Percentiles rank a stretch among this genome's conserved stretches.
Conservation (phyloP, 495 filamentous ascomycete species). For the Poronia punctata region DNA sequence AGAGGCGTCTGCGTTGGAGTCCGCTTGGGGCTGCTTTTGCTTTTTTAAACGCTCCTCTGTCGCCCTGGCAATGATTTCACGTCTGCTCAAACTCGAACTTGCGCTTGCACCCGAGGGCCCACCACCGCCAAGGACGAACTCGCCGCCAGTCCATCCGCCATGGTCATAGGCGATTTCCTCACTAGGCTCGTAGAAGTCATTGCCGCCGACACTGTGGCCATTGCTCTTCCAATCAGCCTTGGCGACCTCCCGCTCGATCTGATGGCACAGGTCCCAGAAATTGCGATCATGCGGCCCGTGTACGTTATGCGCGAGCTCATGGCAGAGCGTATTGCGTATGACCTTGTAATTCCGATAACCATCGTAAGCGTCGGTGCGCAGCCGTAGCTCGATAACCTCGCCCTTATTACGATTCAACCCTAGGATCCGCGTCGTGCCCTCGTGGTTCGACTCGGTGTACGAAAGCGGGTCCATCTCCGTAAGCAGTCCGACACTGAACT, state of each 20-base stretch:
- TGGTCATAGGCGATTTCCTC: constrained; percentile 62
- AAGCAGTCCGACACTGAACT: constrained; percentile 77
- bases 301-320: constrained; percentile 92
- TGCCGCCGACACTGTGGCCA: constrained; percentile 54
- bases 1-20: constrained; percentile 17
- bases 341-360: constrained; percentile 87
- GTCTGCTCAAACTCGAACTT: constrained; percentile 35
- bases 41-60: constrained; percentile 65
- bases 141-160: constrained; percentile 81
- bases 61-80: constrained; percentile 69
- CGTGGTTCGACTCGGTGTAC: constrained; percentile 62
- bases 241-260: constrained; percentile 85
- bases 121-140: constrained; percentile 70
- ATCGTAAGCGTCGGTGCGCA: constrained; percentile 89
- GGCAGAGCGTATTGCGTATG: constrained; percentile 86
- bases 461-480: constrained; percentile 91
- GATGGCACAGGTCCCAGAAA: constrained; percentile 81
- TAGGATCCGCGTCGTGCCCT: constrained; percentile 63
- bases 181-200: constrained; percentile 60
- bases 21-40: constrained; percentile 38
- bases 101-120: constrained; percentile 18
- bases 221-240: constrained; percentile 64
- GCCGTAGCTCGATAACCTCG: constrained; percentile 82
- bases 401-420: constrained; percentile 85
- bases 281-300: constrained; percentile 71